These are phyloP conservation scores for Bromus sterilis DNA, from an alignment of 176 grass and related monocot species.

Conservation along the genomic window DNA sequence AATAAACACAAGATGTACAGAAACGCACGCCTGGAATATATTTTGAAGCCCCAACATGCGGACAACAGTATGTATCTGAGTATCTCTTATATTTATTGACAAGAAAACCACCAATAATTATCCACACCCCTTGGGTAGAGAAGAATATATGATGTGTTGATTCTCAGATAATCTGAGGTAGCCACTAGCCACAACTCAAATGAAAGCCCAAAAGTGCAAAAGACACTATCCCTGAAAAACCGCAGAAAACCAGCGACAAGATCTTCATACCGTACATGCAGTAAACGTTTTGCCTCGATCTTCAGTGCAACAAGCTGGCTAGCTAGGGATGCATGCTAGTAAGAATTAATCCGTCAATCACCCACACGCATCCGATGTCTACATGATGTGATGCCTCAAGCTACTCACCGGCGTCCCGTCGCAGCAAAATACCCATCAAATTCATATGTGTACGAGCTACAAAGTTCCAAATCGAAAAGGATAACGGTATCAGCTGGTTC, in stretches of 20 bases:
- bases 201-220: not conserved
- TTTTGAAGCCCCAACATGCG: too few relatives aligned
- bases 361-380: not conserved
- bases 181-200: not conserved
- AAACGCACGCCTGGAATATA: not conserved
- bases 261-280: constrained; percentile 1
- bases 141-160: not conserved
- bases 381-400: not conserved
- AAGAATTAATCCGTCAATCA: not conserved
- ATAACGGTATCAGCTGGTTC: not conserved
- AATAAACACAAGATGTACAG: not conserved
- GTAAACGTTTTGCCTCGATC: not conserved
- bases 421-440: not conserved
- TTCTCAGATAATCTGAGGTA: not conserved
- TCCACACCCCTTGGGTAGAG: not conserved
- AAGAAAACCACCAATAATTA: not conserved
- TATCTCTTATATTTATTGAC: not conserved
- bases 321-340: not conserved
- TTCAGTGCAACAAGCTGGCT: not conserved
- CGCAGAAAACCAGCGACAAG: not conserved
- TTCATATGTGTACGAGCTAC: not conserved
- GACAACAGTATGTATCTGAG: too few relatives aligned
- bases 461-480: too few relatives aligned
- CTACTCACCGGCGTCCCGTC: not conserved
- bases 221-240: not conserved